phyloP scores from a whole-genome alignment of 352 stramenopile species.

The Pythium apleroticum region DNA sequence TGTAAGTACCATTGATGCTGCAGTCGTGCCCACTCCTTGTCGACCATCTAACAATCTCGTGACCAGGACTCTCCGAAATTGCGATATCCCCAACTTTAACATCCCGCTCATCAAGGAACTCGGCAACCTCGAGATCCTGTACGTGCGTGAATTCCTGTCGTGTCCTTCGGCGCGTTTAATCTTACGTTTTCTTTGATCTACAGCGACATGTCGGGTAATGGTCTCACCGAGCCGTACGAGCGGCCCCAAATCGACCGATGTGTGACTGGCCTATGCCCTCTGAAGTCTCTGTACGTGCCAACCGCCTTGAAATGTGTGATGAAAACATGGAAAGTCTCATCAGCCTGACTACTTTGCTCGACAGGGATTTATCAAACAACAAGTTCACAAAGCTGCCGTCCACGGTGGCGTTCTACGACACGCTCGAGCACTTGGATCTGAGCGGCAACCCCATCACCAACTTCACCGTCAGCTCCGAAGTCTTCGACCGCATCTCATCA shows the following conservation, averaged over 20 bases:
- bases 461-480: constrained; percentile 11
- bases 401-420: neutral
- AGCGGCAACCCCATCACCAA: constrained; percentile 23
- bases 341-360: too few relatives aligned
- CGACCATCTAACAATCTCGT: neutral
- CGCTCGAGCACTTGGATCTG: constrained; percentile 4
- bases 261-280: constrained; percentile 11
- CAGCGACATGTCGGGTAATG: constrained; percentile 11
- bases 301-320: neutral
- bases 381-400: constrained; percentile 2
- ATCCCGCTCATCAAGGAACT: constrained; percentile 12
- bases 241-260: constrained; percentile 9
- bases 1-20: neutral
- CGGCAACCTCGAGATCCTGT: constrained; percentile 11
- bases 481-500: constrained; percentile 13
- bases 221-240: constrained; percentile 14
- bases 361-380: constrained; percentile 12
- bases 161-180: neutral
- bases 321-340: too few relatives aligned
- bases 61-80: constrained; percentile 9
- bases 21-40: neutral
- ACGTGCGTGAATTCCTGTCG: neutral
- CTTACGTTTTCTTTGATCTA: neutral
- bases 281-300: constrained; percentile 12
- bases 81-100: constrained; percentile 10